Evolutionary conservation across 345 rosid species (phyloP), one percentile per base, ranked within the genome.

Genomic region (Syzygium jambos): DNA sequence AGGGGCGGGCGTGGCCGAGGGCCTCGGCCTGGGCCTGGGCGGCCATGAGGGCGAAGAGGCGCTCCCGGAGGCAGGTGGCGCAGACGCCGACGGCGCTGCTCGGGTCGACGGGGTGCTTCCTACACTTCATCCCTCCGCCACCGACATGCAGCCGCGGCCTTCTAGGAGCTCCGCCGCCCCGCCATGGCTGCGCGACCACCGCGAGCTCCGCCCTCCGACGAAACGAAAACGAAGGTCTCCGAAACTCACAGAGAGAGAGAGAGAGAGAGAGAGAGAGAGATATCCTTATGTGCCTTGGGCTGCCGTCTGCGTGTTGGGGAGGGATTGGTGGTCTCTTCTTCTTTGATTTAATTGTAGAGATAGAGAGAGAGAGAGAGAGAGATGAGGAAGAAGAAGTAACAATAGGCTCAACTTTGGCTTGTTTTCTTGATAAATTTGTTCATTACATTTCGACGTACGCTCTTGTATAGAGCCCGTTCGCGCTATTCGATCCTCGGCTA

Each of bases 41-140:
- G 65, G 89, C 94, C 84, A 96, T 89, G 85, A 95, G 89, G 2
- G 84, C 87, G 16, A 89, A 22, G 41, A 98, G 96, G 38, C 98
- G 95, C 73, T 96, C 95, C 2, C 96, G 95, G 92, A 98, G 99
- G 88, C 99, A 98, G 55, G 99, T 89, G 86, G 99, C 94, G 89
- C 99, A 98, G 87, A 98, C 98, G 87, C 99, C 99, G 85, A 89
- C 94, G 90, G 86, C 86, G 92, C 96, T 92, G 88, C 93, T 95
- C 59, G 55, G 90, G 93, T 98, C 99, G 85, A 89, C 52, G 52
- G 86, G 91, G 85, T 98, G 98, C 78, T 93, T 92, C 83, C 93
- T 95, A 86, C 99, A 97, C 95, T 93, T 97, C 99, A 97, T 97
- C 89, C 91, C 56, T 27, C 27, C 27, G 3, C 63, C 5, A 43